Base-by-base conservation (phyloP, 129 eudicot species). In the Flaveria linearis region DNA sequence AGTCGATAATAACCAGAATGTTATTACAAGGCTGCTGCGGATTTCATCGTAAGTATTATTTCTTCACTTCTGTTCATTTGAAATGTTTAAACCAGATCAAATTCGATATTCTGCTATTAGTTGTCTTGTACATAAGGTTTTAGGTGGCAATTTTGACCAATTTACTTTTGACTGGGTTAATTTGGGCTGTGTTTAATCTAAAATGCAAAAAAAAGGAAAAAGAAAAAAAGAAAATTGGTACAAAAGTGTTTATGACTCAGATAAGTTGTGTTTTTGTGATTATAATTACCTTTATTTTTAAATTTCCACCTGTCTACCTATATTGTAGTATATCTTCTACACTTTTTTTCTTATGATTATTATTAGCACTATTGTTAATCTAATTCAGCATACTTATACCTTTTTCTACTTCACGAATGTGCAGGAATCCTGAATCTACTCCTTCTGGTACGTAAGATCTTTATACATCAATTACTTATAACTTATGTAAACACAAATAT, bases 1-100 rank as follows among this genome's bases (percentile, higher is more conserved):
- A 80, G 86, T 74, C 42, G 92, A 90, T 66, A 84, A 75, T 68
- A 81, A 84, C 55, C 88, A 77, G 69, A 84, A 84, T 55, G 76
- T 80, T 77, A 84, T 90, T 72, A 69, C 88, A 57, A 85, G 92
- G 71, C 80, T 90, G 47, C 63, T 90, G 18, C 87, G 89, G 23
- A 83, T 73, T 65, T 83, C 96, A 74, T 87, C 86, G 96, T 90
- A 84, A 90, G 92, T 73, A 17, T 68, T 71, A 57, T 74, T n/a
- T 63, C 12, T 15, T 22, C 69, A 13, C 2, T 65, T 17, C 12
- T 17, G 14, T 65, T 16, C 39, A 36, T n/a, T 65, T 16, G 71
- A 25, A 30, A 61, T 13, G 68, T 62, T 62, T 28, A 15, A 62
- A 65, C 50, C 47, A 65, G 10, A 65, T 65, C 71, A 36, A 39